Evolutionary conservation across 2,329 filamentous ascomycete species (phyloP).

Genomic region (Apiospora hydei): DNA sequence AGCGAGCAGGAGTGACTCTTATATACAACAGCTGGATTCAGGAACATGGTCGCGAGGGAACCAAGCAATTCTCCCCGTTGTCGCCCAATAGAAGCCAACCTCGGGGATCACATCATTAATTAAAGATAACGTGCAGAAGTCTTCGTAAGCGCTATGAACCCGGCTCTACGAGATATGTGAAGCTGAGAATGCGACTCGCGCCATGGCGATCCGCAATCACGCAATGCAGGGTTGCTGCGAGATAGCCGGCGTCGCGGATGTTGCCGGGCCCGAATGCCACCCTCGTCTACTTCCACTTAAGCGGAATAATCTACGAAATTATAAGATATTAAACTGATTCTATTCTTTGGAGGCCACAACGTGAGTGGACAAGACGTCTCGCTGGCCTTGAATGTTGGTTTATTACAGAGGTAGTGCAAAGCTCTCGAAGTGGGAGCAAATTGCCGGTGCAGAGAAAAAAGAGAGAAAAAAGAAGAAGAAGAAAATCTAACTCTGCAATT

Average conservation of each 20-base stretch:
- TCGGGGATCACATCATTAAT: neutral
- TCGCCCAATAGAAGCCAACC: neutral
- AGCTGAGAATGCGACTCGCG: neutral
- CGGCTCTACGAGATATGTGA: neutral
- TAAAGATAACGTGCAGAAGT: neutral
- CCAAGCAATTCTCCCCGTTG: neutral
- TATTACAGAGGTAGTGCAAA: no score
- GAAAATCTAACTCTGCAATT: neutral
- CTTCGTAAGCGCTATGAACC: neutral
- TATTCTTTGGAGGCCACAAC: no score
- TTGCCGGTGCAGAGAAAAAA: no score
- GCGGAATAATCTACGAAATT: no score
- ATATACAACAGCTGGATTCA: neutral
- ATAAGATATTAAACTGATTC: no score
- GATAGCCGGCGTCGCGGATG: neutral
- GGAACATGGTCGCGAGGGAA: neutral
- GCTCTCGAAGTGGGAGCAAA: no score
- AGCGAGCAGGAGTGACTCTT: neutral
- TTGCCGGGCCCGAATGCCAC: neutral
- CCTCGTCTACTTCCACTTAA: neutral
- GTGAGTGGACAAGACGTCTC: no score
- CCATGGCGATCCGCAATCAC: conserved; percentile 5
- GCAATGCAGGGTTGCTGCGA: neutral
- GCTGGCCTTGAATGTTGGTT: no score
- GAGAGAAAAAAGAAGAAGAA: no score